Percentiles rank a stretch among this genome's conserved stretches.
Evolutionary conservation across 2,329 filamentous ascomycete species (phyloP).

Genomic region (Penicillium sp.): DNA sequence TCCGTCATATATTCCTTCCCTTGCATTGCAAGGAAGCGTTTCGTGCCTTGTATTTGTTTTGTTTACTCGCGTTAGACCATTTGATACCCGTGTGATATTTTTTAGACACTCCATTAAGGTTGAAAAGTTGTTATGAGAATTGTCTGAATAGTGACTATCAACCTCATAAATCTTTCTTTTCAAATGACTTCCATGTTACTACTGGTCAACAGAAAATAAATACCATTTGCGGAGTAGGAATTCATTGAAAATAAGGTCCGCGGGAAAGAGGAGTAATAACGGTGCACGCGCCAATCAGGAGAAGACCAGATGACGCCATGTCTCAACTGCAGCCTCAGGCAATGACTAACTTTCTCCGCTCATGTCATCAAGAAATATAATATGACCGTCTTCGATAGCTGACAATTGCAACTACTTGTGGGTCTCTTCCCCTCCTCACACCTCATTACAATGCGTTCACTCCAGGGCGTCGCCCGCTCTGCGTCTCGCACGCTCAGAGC

Average conservation of each 20-base stretch:
- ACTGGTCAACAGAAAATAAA: not conserved
- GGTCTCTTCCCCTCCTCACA: not conserved
- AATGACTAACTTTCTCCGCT: conserved; percentile 11
- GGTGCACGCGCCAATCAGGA: conserved; percentile 24
- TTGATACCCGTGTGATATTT: conserved; percentile 17
- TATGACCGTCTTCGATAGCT: conserved; percentile 10
- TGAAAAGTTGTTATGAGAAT: conserved; percentile 1
- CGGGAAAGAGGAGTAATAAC: not conserved
- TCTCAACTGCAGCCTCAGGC: conserved; percentile 20
- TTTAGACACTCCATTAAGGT: not conserved
- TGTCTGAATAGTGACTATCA: not conserved
- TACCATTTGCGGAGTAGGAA: not conserved
- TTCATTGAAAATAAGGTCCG: conserved; percentile 12
- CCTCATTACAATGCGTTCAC: conserved; percentile 25
- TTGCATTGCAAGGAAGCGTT: conserved; percentile 6
- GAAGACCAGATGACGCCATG: conserved; percentile 28
- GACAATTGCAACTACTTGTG: conserved; percentile 3
- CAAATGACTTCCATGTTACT: not conserved
- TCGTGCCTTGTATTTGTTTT: not conserved
- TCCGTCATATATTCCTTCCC: not conserved
- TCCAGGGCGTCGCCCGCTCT: conserved; percentile 26
- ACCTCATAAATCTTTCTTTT: not conserved
- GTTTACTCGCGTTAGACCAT: not conserved
- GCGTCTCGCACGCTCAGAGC: conserved; percentile 23
- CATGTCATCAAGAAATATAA: conserved; percentile 15